Percentiles rank a stretch among this genome's conserved stretches.
Evolutionary conservation across 768 basidiomycete species (phyloP).

Genomic region (Polyporus arcularius): DNA sequence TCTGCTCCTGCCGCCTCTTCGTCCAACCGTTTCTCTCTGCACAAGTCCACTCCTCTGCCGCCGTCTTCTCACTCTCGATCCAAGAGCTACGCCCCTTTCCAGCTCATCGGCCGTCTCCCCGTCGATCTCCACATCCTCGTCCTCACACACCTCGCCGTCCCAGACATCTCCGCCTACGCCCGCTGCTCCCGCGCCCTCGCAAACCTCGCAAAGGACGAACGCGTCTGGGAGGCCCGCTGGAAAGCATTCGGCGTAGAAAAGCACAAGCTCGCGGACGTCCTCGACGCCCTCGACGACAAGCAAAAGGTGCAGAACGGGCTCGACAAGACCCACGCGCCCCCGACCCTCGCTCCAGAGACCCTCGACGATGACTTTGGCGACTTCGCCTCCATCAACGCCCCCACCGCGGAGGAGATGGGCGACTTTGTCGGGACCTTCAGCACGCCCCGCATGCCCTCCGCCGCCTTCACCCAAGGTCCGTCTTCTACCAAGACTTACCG

Average conservation of each 20-base stretch:
- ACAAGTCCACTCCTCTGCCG: constrained; percentile 18
- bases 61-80: constrained; percentile 17
- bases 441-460: constrained; percentile 28
- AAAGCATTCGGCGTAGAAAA: constrained; percentile 54
- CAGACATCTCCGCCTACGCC: constrained; percentile 79
- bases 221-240: constrained; percentile 79
- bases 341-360: constrained; percentile 60
- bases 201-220: constrained; percentile 66
- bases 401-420: constrained; percentile 44
- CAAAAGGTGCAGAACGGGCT: constrained; percentile 40
- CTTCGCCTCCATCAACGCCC: constrained; percentile 52
- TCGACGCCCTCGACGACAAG: constrained; percentile 61
- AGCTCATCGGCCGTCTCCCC: constrained; percentile 77
- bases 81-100: constrained; percentile 27
- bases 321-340: constrained; percentile 50
- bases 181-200: constrained; percentile 65
- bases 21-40: constrained; percentile 18
- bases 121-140: constrained; percentile 75
- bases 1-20: constrained; percentile 6
- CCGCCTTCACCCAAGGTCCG: constrained; percentile 23
- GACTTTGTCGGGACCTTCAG: constrained; percentile 46
- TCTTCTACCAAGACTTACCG: constrained; percentile 42
- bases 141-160: constrained; percentile 71
- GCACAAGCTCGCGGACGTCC: constrained; percentile 44
- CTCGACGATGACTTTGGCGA: constrained; percentile 89